Evolutionary conservation across 2,329 filamentous ascomycete genomes (phyloP).

Genomic region (Hortaea sp.): DNA sequence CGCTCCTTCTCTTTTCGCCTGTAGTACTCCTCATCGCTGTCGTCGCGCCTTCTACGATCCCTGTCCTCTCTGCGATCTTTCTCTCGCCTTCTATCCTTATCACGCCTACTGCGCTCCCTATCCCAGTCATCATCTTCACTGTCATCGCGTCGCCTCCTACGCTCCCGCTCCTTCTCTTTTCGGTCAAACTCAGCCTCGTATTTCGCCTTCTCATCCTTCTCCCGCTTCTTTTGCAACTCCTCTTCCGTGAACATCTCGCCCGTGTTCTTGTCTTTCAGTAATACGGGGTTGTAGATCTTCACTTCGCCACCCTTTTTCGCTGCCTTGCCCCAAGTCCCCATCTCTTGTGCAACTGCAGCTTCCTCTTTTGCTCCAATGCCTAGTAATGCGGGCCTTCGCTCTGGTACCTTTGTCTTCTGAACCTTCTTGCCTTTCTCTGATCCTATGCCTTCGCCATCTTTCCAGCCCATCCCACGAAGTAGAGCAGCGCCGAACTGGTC

Average conservation of each 20-base stretch:
- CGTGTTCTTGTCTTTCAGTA: constrained; percentile 51
- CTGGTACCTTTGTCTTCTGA: constrained; percentile 51
- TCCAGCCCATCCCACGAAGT: constrained; percentile 91
- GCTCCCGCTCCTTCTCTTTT: constrained; percentile 29
- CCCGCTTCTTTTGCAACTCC: constrained; percentile 39
- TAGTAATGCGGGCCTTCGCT: constrained; percentile 67
- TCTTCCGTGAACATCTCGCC: constrained; percentile 54
- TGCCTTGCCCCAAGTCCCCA: constrained; percentile 69
- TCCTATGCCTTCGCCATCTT: constrained; percentile 54
- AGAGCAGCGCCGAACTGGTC: constrained; percentile 91
- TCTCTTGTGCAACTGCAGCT: constrained; percentile 52
- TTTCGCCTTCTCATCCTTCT: constrained; percentile 40
- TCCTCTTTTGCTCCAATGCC: constrained; percentile 83
- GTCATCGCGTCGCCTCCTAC: constrained; percentile 12
- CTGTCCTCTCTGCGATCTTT: constrained; percentile 10
- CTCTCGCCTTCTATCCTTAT: constrained; percentile 8
- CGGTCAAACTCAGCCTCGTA: constrained; percentile 31
- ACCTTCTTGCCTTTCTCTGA: constrained; percentile 34
- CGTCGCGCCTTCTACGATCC: constrained; percentile 12
- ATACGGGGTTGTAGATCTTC: constrained; percentile 51
- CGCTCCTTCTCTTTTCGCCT: constrained; percentile 21
- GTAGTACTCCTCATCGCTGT: constrained; percentile 14
- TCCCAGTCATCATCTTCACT: constrained; percentile 4
- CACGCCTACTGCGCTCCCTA: constrained; percentile 8
- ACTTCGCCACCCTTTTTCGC: constrained; percentile 44